Percentiles rank a stretch among this genome's conserved stretches.
Evolutionary conservation across 2,329 filamentous ascomycete species (phyloP).

Genomic region (Hypoxylon sp.): DNA sequence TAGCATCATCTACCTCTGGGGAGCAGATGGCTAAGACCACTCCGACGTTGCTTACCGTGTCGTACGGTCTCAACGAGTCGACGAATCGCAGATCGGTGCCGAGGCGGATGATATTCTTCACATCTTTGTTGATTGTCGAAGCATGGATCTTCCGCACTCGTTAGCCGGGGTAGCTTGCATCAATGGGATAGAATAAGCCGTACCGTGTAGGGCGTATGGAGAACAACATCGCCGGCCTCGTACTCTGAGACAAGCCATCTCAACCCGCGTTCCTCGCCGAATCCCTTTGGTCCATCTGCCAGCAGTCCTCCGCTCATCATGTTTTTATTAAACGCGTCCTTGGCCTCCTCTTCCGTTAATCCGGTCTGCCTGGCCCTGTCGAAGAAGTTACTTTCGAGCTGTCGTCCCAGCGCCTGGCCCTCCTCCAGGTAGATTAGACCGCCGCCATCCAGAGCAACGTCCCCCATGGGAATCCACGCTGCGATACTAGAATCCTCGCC

Average conservation of each 20-base stretch:
- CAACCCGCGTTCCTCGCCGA: conserved; percentile 41
- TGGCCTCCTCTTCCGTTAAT: conserved; percentile 60
- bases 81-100: conserved; percentile 66
- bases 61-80: conserved; percentile 58
- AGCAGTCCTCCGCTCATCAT: conserved; percentile 66
- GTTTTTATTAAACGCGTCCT: conserved; percentile 63
- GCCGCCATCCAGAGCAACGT: conserved; percentile 61
- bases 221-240: conserved; percentile 52
- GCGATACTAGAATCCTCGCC: conserved; percentile 63
- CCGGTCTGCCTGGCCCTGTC: conserved; percentile 56
- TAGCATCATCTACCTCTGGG: too few species aligned
- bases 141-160: conserved; percentile 58
- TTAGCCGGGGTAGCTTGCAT: conserved; percentile 1
- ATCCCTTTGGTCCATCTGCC: conserved; percentile 55
- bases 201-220: conserved; percentile 50
- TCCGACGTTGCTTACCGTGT: conserved; percentile 47
- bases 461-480: conserved; percentile 65
- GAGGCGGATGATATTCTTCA: conserved; percentile 59
- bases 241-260: conserved; percentile 50
- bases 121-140: conserved; percentile 62
- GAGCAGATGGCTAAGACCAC: too few species aligned
- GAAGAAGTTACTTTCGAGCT: conserved; percentile 60
- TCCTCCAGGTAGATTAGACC: conserved; percentile 67
- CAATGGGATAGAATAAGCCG: background rate
- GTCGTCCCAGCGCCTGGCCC: conserved; percentile 53